These are phyloP conservation scores for Babesia divergens DNA, from an alignment of 169 alveolate species.

Conservation along the genomic window DNA sequence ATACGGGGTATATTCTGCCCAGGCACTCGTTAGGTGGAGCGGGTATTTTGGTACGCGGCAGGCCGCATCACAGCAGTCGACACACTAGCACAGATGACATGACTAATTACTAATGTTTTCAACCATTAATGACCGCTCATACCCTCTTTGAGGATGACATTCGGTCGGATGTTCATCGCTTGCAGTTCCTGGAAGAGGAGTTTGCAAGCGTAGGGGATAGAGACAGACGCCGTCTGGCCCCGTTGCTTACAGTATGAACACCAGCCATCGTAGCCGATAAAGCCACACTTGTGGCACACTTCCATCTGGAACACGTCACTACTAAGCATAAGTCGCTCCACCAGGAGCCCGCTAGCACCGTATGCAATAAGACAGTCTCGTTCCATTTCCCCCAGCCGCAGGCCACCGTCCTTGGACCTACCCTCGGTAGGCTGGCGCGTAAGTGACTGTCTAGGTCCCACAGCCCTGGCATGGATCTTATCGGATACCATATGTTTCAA, in stretches of 20 bases:
- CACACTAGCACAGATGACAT: no score
- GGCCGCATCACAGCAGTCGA: no score
- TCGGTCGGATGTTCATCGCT: slow-evolving; percentile 88
- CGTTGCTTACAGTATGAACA: slow-evolving; percentile 91
- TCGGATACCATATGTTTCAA: slow-evolving; percentile 99
- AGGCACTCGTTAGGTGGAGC: no score
- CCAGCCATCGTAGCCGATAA: slow-evolving; percentile 89
- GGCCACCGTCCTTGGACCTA: slow-evolving; percentile 98
- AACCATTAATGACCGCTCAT: slow-evolving; percentile 1
- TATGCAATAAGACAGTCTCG: slow-evolving; percentile 99
- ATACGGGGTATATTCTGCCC: no score
- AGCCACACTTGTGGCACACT: slow-evolving; percentile 94
- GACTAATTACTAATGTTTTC: no score
- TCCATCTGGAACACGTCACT: slow-evolving; percentile 94
- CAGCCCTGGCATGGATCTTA: slow-evolving; percentile 98
- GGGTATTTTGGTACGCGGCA: no score
- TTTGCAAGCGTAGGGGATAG: slow-evolving; percentile 94
- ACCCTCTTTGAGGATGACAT: slow-evolving; percentile 59
- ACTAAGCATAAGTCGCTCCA: slow-evolving; percentile 96
- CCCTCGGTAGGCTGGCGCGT: slow-evolving; percentile 99
- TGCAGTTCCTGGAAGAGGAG: slow-evolving; percentile 87
- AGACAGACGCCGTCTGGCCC: slow-evolving; percentile 68
- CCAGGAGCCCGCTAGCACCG: slow-evolving; percentile 95
- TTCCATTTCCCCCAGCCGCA: slow-evolving; percentile 99
- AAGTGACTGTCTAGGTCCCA: slow-evolving; percentile 97